Conservation (phyloP, 164 flowering plant species). For the Pachysandra terminalis region DNA sequence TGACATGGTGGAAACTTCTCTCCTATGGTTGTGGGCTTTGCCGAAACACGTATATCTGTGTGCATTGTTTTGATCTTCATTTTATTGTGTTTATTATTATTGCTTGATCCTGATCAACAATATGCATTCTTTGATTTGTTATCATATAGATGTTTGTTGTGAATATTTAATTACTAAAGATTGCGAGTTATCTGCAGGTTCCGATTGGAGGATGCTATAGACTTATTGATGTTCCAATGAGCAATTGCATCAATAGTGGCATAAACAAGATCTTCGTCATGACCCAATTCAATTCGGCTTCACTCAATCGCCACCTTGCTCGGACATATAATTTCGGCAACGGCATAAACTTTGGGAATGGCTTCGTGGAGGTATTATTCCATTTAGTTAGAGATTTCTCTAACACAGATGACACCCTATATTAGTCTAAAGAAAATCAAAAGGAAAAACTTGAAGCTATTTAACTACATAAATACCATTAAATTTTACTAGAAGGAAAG, state of each 20-base stretch:
- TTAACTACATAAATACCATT: not conserved
- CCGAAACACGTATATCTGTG: too few relatives aligned
- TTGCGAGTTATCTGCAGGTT: slow-evolving; percentile 41
- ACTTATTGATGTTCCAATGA: slow-evolving; percentile 88
- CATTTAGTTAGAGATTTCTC: not conserved
- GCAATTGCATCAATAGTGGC: slow-evolving; percentile 91
- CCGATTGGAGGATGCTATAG: slow-evolving; percentile 88
- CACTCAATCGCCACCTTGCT: slow-evolving; percentile 83
- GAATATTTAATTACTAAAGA: not conserved
- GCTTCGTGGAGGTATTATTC: slow-evolving; percentile 71
- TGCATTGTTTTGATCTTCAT: too few relatives aligned
- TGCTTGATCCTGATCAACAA: too few relatives aligned
- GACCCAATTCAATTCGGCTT: slow-evolving; percentile 91
- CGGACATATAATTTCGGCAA: slow-evolving; percentile 68
- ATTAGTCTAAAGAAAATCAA: not conserved
- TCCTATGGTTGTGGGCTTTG: too few relatives aligned
- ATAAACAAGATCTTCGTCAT: slow-evolving; percentile 72
- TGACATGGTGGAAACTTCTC: too few relatives aligned
- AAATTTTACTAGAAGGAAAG: not conserved
- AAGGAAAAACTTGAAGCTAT: not conserved
- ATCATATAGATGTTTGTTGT: not conserved
- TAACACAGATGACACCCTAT: not conserved
- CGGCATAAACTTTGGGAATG: slow-evolving; percentile 74
- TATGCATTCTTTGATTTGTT: not conserved
- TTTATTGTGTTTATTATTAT: too few relatives aligned